phyloP scores from a whole-genome alignment of 768 basidiomycete genomes.

The Leccinum fibrillosum region DNA sequence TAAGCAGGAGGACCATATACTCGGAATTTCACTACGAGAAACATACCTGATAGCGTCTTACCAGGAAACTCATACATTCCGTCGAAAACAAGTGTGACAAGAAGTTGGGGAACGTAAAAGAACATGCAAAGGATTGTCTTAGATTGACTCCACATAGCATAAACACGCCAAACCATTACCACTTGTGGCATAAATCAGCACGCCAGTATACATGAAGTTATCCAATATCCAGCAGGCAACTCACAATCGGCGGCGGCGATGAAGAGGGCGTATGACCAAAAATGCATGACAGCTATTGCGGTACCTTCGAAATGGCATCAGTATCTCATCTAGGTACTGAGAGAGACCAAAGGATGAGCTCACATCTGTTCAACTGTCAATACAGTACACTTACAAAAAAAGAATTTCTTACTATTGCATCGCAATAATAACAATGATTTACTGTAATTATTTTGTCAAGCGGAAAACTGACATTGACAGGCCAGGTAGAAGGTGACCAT shows the following conservation, averaged over 20 bases:
- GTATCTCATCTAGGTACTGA: too few relatives aligned
- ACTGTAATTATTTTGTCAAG: too few relatives aligned
- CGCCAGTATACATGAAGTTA: background rate
- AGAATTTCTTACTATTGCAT: too few relatives aligned
- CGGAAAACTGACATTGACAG: too few relatives aligned
- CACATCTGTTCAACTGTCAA: too few relatives aligned
- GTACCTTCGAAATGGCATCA: background rate
- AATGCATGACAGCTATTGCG: background rate
- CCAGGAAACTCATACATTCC: background rate
- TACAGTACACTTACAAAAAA: too few relatives aligned
- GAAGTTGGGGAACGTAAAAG: background rate
- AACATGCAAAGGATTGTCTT: slow-evolving; percentile 1
- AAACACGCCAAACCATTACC: slow-evolving; percentile 16
- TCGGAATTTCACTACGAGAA: background rate
- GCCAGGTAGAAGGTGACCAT: too few relatives aligned
- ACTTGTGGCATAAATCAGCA: slow-evolving; percentile 1
- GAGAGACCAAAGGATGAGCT: too few relatives aligned
- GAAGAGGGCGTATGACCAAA: slow-evolving; percentile 14
- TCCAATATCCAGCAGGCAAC: background rate
- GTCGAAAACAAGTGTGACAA: background rate
- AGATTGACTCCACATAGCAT: slow-evolving; percentile 15
- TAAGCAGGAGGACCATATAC: background rate
- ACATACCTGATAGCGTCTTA: slow-evolving; percentile 4
- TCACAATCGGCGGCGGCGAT: slow-evolving; percentile 15
- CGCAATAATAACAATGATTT: too few relatives aligned